Base-by-base conservation (phyloP, 2,329 filamentous ascomycete species). In the Cladosporium sp. region DNA sequence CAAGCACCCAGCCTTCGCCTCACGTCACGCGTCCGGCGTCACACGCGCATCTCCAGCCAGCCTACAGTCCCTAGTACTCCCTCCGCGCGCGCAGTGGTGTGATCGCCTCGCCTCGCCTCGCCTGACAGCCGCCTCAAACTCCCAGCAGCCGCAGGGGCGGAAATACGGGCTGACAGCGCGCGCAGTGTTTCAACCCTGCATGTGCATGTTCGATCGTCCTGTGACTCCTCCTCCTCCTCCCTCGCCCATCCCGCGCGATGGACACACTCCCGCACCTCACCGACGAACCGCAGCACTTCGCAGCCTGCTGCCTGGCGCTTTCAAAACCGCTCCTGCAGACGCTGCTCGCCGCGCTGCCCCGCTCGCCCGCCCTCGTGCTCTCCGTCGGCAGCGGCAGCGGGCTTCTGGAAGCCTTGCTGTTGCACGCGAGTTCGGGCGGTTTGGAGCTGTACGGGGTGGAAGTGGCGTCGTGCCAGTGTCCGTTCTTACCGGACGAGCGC, bases 331-430 rank as follows among this genome's bases (percentile, higher is more conserved):
- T 65, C 49, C 38, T 65, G 28, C 43, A 56, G 13, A 54, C 53
- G 16, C 51, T 64, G 13, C 33, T 43, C 13, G 33, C n/a, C 14
- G 49, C 43, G 9, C 52, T 65, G 33, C 59, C 61, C 18, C 46
- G 34, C 11, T 22, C 18, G 7, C 60, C 61, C 9, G 56, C 55
- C 13, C 49, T 62, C 41, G 52, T 59, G 5, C 54, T 66, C 19
- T 65, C 63, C n/a, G 70, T 80, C 45, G 77, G 78, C 52, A 73
- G 73, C 56, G 78, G 78, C 43, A 74, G 67, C 41, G 78, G 78
- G 19, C 67, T 79, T 7, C 67, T 81, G 13, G 78, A 79, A 65
- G 67, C 68, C 2, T 58, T 75, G 5, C 61, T 75, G 3, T 63
- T 78, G 22, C 52, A 67, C 14, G 45, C 63, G 10, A 54, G 48